These are phyloP conservation scores for Alternaria dauci DNA, from an alignment of 2,329 filamentous ascomycete species.

Conservation along the genomic window DNA sequence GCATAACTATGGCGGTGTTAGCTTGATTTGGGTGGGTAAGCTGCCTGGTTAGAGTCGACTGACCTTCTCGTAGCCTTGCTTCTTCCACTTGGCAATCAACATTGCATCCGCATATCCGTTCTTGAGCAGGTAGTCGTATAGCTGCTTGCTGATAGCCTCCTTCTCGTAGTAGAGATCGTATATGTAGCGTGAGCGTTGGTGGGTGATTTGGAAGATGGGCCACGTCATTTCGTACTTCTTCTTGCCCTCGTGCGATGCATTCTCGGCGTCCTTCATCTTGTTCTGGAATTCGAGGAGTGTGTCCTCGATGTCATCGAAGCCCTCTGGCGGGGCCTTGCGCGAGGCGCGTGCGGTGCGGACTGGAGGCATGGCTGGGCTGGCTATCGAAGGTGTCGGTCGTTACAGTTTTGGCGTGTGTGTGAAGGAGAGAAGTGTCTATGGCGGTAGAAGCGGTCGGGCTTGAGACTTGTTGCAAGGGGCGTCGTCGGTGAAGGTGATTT, in stretches of 20 bases:
- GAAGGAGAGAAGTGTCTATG: neutral
- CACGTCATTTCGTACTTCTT: constrained; percentile 92
- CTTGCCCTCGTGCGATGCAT: constrained; percentile 79
- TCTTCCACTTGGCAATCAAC: constrained; percentile 99
- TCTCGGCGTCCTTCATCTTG: constrained; percentile 96
- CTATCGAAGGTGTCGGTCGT: neutral
- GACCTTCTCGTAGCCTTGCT: constrained; percentile 97
- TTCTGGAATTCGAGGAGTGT: constrained; percentile 85
- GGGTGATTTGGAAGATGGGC: constrained; percentile 97
- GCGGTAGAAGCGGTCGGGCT: neutral
- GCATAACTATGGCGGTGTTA: constrained; percentile 70
- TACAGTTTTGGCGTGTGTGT: neutral
- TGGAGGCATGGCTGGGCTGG: constrained; percentile 69
- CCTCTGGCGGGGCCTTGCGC: constrained; percentile 82
- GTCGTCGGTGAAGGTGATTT: constrained; percentile 1
- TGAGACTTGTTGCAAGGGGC: neutral
- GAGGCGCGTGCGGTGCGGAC: constrained; percentile 74
- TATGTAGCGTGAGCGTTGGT: constrained; percentile 91
- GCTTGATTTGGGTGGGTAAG: neutral
- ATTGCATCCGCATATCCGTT: constrained; percentile 95
- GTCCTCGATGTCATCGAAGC: constrained; percentile 88
- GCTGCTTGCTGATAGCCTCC: constrained; percentile 87
- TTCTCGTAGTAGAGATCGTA: constrained; percentile 99
- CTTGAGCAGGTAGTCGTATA: constrained; percentile 97
- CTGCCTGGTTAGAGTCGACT: constrained; percentile 29